Base-by-base conservation (phyloP, 1,284 basidiomycete species). In the Tremellales sp. region DNA sequence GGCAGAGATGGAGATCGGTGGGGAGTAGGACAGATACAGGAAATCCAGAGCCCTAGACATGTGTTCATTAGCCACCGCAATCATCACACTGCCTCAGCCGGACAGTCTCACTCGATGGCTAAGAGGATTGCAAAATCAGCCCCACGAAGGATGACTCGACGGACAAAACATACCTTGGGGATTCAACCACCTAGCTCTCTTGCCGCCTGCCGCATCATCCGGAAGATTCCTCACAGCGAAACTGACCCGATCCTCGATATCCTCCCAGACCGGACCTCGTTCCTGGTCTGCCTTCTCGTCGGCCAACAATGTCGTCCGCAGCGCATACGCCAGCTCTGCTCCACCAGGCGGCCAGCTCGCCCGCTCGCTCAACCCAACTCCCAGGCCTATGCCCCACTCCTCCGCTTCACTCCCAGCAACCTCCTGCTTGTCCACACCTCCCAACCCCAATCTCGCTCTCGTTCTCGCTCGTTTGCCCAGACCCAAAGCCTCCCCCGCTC, bases 291-390 rank as follows among this genome's bases (percentile, higher is more conserved):
- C 27, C 51, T 46, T 22, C 45, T 47, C 27, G 27, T 33, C 60
- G 41, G 61, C 66, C 43, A 67, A 34, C 50, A 69, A 43, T 16
- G 66, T 70, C 22, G 67, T 62, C 34, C 88, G 74, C 34, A 93
- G 72, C 52, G 83, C 81, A 66, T 85, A 89, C 54, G 86, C 84
- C 32, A 93, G 74, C 58, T 90, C 87, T 1, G 83, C 79, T 10
- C 86, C 87, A 14, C 85, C 84, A 3, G 89, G 88, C 0, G 89
- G 88, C 88, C 88, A 93, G 5, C 76, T 79, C 40, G 80, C 79
- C 35, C 83, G 56, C 42, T 84, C 82, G 41, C 84, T 79, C 28
- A 92, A 70, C 3, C 81, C 79, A 0, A 82, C 74, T 2, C 85
- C 83, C 3, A 92, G 71, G 1, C 88, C 89, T 5, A 90, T 78